Base-by-base conservation (phyloP, 2,329 filamentous ascomycete genomes). In the Monosporascus sp. region DNA sequence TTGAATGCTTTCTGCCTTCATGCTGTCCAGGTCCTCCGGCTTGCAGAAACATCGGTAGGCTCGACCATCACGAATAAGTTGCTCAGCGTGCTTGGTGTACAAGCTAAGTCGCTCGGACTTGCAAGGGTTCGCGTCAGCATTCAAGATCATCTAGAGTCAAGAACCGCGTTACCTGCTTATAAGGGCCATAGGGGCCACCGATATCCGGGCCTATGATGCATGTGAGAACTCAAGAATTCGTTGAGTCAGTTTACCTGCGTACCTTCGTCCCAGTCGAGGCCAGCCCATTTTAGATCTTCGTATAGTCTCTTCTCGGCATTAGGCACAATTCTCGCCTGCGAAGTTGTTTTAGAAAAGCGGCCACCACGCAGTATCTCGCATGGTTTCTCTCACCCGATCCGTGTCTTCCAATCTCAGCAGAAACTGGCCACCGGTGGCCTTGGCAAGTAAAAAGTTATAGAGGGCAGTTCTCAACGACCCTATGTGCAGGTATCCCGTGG, bases 11-110 rank as follows among this genome's bases (percentile, higher is more conserved):
- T 82, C 77, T 60, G 80, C 77, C 53, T 86, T 88, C 58, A 89
- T 81, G 7, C 76, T 72, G 54, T 89, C 81, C 3, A 96, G 78
- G 31, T 88, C 82, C 53, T 89, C 81, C 0, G 86, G 70, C 0
- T 84, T 84, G 72, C 94, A 99, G 75, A 99, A 99, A 70, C 94
- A 99, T 57, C 93, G 85, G 70, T 97, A 99, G 7, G 91, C 94
- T 55, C 87, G 81, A 9, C 86, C 89, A 7, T 79, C 77, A 5
- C 84, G 71, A 3, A 99, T 69, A 14, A 99, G 77, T 14, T 80
- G 72, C 43, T 88, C 70, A 7, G 87, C 86, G 66, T 96, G 84
- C 52, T 84, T 70, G 58, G 79, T 77, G 68, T 99, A 97, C 17
- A 89, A 74, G 1, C 74, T 69, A 2, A 89, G 84, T 52, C 94